Evolutionary conservation across 2,329 filamentous ascomycete genomes (phyloP), one percentile per base, ranked within the genome.

Genomic region (Pezicula neosporulosa): DNA sequence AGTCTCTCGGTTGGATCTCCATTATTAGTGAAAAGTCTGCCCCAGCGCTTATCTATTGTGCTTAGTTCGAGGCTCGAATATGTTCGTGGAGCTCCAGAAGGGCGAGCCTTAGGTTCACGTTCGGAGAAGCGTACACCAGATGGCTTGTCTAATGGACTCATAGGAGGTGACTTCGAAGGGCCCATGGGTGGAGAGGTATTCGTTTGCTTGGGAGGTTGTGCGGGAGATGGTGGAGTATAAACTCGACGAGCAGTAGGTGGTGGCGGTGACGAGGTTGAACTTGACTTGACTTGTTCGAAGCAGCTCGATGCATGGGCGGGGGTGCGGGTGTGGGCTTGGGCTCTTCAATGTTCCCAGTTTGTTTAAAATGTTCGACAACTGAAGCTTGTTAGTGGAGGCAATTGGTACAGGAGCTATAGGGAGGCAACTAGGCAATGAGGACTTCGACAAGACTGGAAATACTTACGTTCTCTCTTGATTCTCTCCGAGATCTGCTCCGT

Each of bases 21-120:
- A 27, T 83, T 75, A 3, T 76, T 72, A 44, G 87, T 83, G 63
- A 95, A 95, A 3, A 96, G 68, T 9, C 75, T 76, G 6, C 89
- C 87, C 90, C 90, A 96, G 63, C 85, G 85, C 63, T 80, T 81
- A 65, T 92, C 88, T 27, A 87, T 68, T 2, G 80, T 79, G 1
- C 80, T 84, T 54, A 77, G 66, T 53, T 83, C 80, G 30, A 70
- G 61, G 2, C 51, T 61, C 7, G 63, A 65, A 44, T 53, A 64
- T 53, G 59, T 62, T 19, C 62, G 52, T 10, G 50, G 35, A 15
- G 47, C 41, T n/a, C 43, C 39, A 4, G 51, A 30, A 47, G 62
- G 58, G 27, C 60, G 55, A 36, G 51, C 27, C 41, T 42, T 50
- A 12, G 50, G 47, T 36, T 54, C 52, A 12, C 56, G 56, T 47